Base-by-base conservation (phyloP, 1,284 basidiomycete species). In the Sphagnurus paluster region DNA sequence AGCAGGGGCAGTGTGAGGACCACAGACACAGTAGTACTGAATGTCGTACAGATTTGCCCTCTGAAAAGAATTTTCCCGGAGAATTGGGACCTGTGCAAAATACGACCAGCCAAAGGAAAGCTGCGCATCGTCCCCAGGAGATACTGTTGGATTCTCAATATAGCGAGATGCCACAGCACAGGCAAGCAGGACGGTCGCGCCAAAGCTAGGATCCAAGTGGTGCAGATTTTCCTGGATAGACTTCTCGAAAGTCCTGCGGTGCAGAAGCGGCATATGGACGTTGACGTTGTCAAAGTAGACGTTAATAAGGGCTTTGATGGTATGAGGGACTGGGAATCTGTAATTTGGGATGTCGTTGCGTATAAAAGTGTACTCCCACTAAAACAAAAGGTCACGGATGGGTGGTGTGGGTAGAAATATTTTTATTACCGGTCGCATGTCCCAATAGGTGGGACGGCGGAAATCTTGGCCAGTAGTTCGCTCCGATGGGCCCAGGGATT, bases 91-190 rank as follows among this genome's bases (percentile, higher is more conserved):
- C 52, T 83, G 80, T 11, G 67, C 64, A 46, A 86, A 79, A 62
- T 77, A 89, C 46, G 74, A 74, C 83, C 84, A 88, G 0, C 87
- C 87, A 5, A 74, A 69, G 1, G 82, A 81, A 41, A 78, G 74
- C 16, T 59, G 58, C 10, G 65, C 54, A 9, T 59, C n/a, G 11
- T 37, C 39, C 7, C 34, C 64, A 50, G 20, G 7, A 29, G 80
- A 61, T 3, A 87, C 79, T n/a, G 83, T 68, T 0, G 76, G 72
- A 60, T 91, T 86, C 42, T 79, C 79, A 68, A 81, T 78, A 59
- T 73, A 86, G 24, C 86, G 77, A 0, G 87, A 68, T 1, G 80
- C 90, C 44, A 82, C 71, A 0, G 91, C 87, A 60, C 87, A 90
- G 0, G 92, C 78, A 34, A 90, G 68, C 20, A 92, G 66, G 39